Conservation (phyloP, 768 basidiomycete species). For the Russula vinacea region DNA sequence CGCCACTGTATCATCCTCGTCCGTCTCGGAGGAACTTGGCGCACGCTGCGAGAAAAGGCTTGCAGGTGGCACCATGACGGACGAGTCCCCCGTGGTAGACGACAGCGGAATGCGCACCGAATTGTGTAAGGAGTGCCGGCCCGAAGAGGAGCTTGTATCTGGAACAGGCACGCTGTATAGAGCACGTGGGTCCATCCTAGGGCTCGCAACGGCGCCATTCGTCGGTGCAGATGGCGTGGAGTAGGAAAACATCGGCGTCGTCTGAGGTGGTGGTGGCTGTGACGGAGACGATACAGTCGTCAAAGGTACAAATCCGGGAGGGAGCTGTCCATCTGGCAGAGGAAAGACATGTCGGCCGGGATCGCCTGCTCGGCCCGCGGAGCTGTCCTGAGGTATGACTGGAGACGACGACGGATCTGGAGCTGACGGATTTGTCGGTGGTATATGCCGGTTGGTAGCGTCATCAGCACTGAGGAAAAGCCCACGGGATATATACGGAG, state of each 20-base stretch:
- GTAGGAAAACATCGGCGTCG: not conserved
- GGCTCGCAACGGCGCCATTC: conserved; percentile 7
- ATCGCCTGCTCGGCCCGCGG: conserved; percentile 1
- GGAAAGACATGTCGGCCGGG: conserved; percentile 8
- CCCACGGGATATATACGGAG: conserved; percentile 13
- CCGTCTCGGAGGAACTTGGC: conserved; percentile 25
- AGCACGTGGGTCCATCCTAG: conserved; percentile 8
- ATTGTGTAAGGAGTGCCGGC: conserved; percentile 12
- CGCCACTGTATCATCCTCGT: conserved; percentile 21
- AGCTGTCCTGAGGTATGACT: not conserved
- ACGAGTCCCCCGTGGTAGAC: conserved; percentile 19
- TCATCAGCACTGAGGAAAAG: conserved; percentile 26
- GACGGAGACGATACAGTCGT: conserved; percentile 11
- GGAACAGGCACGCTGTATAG: conserved; percentile 23
- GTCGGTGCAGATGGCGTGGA: conserved; percentile 2
- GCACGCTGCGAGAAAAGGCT: conserved; percentile 28
- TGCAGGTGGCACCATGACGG: conserved; percentile 22
- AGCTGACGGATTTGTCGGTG: conserved; percentile 14
- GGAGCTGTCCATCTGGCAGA: conserved; percentile 20
- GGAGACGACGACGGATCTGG: conserved; percentile 7
- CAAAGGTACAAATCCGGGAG: conserved; percentile 26
- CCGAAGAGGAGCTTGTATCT: conserved; percentile 21
- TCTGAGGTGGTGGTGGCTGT: conserved; percentile 6
- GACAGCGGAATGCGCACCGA: conserved; percentile 16
- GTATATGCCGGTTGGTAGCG: conserved; percentile 15